Evolutionary conservation across 768 basidiomycete species (phyloP).

Genomic region (Exsudoporus frostii): DNA sequence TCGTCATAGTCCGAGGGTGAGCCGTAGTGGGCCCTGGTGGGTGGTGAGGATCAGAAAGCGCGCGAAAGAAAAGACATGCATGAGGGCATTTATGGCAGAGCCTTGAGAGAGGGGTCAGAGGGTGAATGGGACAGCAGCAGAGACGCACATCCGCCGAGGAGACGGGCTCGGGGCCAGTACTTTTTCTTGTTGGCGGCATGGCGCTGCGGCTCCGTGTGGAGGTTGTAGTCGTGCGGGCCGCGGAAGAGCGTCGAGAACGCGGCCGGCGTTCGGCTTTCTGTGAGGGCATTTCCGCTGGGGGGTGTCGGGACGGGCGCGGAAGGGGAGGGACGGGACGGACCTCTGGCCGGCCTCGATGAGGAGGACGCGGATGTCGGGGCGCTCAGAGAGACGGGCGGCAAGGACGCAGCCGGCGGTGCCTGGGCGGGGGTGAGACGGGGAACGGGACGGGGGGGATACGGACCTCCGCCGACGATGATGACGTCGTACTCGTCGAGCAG

Average conservation of each 20-base stretch:
- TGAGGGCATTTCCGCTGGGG: constrained; percentile 42
- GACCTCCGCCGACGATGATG: constrained; percentile 56
- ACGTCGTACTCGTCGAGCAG: constrained; percentile 42
- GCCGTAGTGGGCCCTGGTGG: constrained; percentile 50
- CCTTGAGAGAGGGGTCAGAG: constrained; percentile 32
- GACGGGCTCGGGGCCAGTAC: constrained; percentile 69
- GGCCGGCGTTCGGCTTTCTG: constrained; percentile 43
- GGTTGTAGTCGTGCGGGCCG: constrained; percentile 47
- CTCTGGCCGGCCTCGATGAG: constrained; percentile 44
- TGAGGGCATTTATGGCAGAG: constrained; percentile 61
- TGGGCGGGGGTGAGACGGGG: not conserved
- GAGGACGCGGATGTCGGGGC: constrained; percentile 34
- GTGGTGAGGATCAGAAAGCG: constrained; percentile 4
- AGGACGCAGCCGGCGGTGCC: constrained; percentile 47
- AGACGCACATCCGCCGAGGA: constrained; percentile 70
- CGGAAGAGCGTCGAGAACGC: constrained; percentile 42
- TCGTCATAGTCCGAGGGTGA: constrained; percentile 69
- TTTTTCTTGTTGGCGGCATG: constrained; percentile 44
- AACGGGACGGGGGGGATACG: not conserved
- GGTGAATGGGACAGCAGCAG: not conserved
- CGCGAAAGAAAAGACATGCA: constrained; percentile 27
- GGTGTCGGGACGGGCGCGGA: not conserved
- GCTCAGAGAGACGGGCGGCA: constrained; percentile 43
- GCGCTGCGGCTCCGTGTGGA: constrained; percentile 56
- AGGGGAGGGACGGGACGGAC: constrained; percentile 28